phyloP scores from a whole-genome alignment of 139 green algal species.

The Marvania coccoides region DNA sequence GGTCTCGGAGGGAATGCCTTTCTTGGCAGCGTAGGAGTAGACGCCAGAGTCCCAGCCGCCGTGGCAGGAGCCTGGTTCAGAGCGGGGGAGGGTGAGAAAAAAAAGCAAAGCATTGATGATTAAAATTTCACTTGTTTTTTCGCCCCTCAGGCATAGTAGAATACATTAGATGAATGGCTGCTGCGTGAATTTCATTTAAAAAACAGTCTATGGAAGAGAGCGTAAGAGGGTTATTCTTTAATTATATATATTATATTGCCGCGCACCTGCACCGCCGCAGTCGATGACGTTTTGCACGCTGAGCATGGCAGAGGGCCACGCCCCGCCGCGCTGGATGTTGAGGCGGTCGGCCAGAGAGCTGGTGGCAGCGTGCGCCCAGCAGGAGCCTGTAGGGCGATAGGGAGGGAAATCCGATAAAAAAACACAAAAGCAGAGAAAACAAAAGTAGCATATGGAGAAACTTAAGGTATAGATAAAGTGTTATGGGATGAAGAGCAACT shows the following conservation, averaged over 20 bases:
- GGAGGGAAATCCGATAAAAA: neutral
- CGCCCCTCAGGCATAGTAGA: too few species aligned
- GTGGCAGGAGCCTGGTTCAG: conserved; percentile 2
- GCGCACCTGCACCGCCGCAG: conserved; percentile 69
- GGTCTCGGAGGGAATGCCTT: conserved; percentile 75
- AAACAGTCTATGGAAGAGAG: too few species aligned
- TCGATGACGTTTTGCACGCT: conserved; percentile 75
- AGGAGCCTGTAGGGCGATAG: conserved; percentile 35
- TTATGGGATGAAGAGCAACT: neutral
- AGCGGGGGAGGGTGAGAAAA: too few species aligned
- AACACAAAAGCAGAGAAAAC: neutral
- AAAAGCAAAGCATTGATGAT: too few species aligned
- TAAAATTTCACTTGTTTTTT: too few species aligned
- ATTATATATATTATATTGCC: too few species aligned
- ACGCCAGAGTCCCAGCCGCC: conserved; percentile 41
- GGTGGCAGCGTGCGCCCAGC: conserved; percentile 76
- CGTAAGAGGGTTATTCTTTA: too few species aligned
- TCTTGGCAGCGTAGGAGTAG: conserved; percentile 48
- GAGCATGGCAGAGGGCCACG: conserved; percentile 52
- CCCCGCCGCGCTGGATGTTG: conserved; percentile 68
- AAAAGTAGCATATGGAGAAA: conserved; percentile 7
- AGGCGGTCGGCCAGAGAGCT: conserved; percentile 68
- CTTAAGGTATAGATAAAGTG: too few species aligned
- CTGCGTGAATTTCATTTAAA: too few species aligned
- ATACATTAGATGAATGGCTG: too few species aligned